Evolutionary conservation across 2,329 filamentous ascomycete genomes (phyloP).

Genomic region (Colletotrichum paranaense): DNA sequence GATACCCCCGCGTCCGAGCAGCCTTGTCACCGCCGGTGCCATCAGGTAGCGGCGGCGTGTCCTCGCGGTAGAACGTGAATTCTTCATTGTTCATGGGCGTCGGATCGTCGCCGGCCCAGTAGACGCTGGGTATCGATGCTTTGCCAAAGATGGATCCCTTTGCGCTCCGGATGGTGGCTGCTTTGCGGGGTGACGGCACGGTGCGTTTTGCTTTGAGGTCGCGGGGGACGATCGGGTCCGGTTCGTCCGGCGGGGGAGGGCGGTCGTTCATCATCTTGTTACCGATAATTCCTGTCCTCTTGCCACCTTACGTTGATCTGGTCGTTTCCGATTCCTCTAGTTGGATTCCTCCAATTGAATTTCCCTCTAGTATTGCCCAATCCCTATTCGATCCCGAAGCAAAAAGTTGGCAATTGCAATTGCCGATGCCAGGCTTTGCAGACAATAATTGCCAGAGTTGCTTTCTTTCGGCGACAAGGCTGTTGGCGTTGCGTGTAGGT

Average conservation of each 20-base stretch:
- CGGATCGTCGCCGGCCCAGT: slow-evolving; percentile 33
- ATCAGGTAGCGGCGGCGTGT: slow-evolving; percentile 47
- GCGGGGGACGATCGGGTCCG: slow-evolving; percentile 23
- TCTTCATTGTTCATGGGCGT: slow-evolving; percentile 29
- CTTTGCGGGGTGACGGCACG: slow-evolving; percentile 29
- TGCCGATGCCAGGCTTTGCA: too few species aligned
- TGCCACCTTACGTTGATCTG: not conserved
- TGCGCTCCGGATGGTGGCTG: slow-evolving; percentile 31
- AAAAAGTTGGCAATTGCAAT: too few species aligned
- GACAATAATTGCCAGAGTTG: not conserved
- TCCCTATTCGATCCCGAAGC: not conserved
- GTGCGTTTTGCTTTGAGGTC: slow-evolving; percentile 22
- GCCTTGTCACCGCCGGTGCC: slow-evolving; percentile 6
- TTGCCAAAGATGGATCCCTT: slow-evolving; percentile 33
- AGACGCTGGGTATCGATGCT: slow-evolving; percentile 31
- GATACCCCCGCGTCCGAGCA: slow-evolving; percentile 15
- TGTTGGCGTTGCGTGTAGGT: not conserved
- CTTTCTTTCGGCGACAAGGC: not conserved
- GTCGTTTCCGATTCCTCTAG: not conserved
- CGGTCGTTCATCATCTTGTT: slow-evolving; percentile 9
- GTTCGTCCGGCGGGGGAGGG: slow-evolving; percentile 29
- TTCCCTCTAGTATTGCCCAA: not conserved
- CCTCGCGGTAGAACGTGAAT: slow-evolving; percentile 54
- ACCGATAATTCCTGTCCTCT: not conserved
- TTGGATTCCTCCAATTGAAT: too few species aligned